Percentiles rank a stretch among this genome's conserved stretches.
These are phyloP conservation scores for Cercophora samala DNA, from an alignment of 495 filamentous ascomycete species.

Conservation along the genomic window DNA sequence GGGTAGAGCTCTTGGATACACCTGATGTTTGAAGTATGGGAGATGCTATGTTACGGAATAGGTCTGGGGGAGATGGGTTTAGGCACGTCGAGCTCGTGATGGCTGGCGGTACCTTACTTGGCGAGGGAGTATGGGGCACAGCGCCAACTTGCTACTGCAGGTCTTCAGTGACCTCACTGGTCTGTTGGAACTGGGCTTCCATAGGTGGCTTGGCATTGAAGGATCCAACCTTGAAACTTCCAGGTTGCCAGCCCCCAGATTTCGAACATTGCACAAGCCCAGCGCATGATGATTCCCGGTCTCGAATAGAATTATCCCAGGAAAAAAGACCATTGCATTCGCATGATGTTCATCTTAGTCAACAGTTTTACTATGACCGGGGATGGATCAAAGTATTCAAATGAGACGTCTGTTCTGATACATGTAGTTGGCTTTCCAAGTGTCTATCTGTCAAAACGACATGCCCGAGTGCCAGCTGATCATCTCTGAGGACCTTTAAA, in stretches of 20 bases:
- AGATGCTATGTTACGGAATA: not conserved
- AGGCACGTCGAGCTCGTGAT: not conserved
- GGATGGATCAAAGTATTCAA: too few species aligned
- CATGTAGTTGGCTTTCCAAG: too few species aligned
- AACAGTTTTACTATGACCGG: not conserved
- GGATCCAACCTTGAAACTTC: not conserved
- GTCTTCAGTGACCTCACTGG: not conserved
- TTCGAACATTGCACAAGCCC: not conserved
- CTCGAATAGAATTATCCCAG: not conserved
- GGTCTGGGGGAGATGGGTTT: not conserved
- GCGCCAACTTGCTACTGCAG: not conserved
- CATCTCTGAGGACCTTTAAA: too few species aligned
- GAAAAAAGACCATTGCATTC: not conserved
- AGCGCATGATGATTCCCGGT: not conserved
- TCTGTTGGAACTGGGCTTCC: not conserved
- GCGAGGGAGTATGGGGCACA: not conserved
- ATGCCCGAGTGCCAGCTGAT: too few species aligned
- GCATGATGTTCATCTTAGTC: not conserved
- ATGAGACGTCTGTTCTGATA: too few species aligned
- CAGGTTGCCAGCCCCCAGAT: not conserved
- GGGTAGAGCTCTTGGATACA: not conserved
- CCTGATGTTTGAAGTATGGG: not conserved
- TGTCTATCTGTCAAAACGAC: too few species aligned
- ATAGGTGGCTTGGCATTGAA: not conserved
- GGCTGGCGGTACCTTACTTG: not conserved